phyloP scores from a whole-genome alignment of 129 eudicot species.

The Silybum marianum region DNA sequence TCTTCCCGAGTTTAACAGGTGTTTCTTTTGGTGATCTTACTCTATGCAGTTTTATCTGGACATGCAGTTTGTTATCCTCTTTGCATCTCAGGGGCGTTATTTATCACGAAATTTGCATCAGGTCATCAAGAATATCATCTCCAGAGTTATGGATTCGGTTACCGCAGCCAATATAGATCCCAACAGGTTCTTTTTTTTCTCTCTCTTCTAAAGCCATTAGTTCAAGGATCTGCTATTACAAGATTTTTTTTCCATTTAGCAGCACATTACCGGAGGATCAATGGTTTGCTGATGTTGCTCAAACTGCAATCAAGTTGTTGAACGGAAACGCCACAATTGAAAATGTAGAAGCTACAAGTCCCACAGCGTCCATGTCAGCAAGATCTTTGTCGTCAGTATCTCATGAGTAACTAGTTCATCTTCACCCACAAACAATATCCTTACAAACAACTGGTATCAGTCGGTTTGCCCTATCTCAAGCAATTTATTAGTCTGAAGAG shows the following conservation, averaged over 20 bases:
- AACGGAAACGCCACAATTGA: slow-evolving; percentile 47
- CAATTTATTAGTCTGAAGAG: background rate
- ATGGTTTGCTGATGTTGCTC: slow-evolving; percentile 80
- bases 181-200: slow-evolving; percentile 42
- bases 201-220: background rate
- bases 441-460: background rate
- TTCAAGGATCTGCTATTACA: background rate
- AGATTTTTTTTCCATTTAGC: slow-evolving; percentile 16
- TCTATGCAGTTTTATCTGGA: slow-evolving; percentile 81
- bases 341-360: slow-evolving; percentile 50
- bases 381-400: slow-evolving; percentile 43
- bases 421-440: background rate
- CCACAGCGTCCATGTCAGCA: slow-evolving; percentile 42
- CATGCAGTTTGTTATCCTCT: slow-evolving; percentile 76
- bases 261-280: slow-evolving; percentile 86
- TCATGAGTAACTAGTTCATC: slow-evolving; percentile 42
- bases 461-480: background rate
- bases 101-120: slow-evolving; percentile 74
- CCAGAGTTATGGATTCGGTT: slow-evolving; percentile 68
- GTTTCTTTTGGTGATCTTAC: background rate
- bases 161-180: slow-evolving; percentile 62
- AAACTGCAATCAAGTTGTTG: slow-evolving; percentile 70
- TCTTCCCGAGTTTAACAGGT: no score
- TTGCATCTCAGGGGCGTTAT: slow-evolving; percentile 84
- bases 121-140: slow-evolving; percentile 66